Base-by-base conservation (phyloP, 345 rosid species). In the Sapria himalayana region DNA sequence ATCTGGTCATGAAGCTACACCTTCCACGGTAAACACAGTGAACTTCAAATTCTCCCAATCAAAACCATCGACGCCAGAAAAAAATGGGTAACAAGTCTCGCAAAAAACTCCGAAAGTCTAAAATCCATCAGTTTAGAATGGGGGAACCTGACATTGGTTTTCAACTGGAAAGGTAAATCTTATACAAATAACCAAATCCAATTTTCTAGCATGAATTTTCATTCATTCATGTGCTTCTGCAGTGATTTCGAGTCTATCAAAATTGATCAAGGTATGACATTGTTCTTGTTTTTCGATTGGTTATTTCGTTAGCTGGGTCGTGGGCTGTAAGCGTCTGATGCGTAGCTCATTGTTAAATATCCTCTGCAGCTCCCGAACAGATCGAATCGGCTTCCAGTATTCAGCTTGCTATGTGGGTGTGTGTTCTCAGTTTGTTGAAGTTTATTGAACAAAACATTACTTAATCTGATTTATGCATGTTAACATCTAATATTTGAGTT, bases 401-500 rank as follows among this genome's bases (percentile, higher is more conserved):
- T 70, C 84, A 84, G 41, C 92, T 91, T 59, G 93, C 93, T 9
- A 80, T 77, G 92, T 80, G 92, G 95, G 99, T 89, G 68, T 37
- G 93, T 46, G 45, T 45, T 22, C 12, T 25, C 40, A 53, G 29
- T 11, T 15, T 1, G n/a, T n/a, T n/a, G n/a, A n/a, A n/a, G n/a
- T n/a, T n/a, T n/a, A n/a, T n/a, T n/a, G n/a, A n/a, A n/a, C n/a
- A n/a, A n/a, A n/a, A n/a, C n/a, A n/a, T n/a, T n/a, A n/a, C n/a
- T n/a, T n/a, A n/a, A n/a, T n/a, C n/a, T n/a, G n/a, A n/a, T n/a
- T n/a, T n/a, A n/a, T n/a, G n/a, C n/a, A n/a, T n/a, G n/a, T n/a
- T n/a, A n/a, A n/a, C n/a, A n/a, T n/a, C n/a, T n/a, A n/a, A n/a
- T n/a, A n/a, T n/a, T n/a, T n/a, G n/a, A n/a, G n/a, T n/a, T n/a